phyloP scores from a whole-genome alignment of 2,329 filamentous ascomycete species.

The Polychaeton citri region DNA sequence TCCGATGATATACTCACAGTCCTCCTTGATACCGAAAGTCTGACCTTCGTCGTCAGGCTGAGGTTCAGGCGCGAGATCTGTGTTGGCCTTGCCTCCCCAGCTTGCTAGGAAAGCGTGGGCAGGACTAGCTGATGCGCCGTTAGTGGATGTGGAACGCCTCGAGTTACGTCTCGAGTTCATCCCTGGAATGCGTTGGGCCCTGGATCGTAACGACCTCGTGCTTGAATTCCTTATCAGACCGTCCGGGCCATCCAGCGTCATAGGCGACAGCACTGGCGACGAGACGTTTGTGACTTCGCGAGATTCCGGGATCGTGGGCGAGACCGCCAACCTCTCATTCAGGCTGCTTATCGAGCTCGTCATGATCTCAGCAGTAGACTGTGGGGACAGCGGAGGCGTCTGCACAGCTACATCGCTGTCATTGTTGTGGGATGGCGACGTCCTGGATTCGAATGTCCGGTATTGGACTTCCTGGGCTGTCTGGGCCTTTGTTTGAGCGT shows the following conservation, averaged over 20 bases:
- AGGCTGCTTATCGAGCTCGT: conserved; percentile 17
- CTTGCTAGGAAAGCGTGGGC: conserved; percentile 19
- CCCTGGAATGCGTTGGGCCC: neutral
- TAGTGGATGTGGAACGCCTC: conserved; percentile 15
- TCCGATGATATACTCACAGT: conserved; percentile 48
- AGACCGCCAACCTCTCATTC: conserved; percentile 14
- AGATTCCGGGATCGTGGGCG: conserved; percentile 18
- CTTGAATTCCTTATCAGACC: conserved; percentile 18
- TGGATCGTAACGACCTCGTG: conserved; percentile 10
- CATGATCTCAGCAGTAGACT: conserved; percentile 11
- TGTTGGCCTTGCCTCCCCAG: conserved; percentile 11
- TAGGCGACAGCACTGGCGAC: conserved; percentile 14
- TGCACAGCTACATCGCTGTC: neutral
- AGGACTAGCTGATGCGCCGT: conserved; percentile 16
- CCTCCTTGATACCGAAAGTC: conserved; percentile 42
- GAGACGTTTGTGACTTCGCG: conserved; percentile 1
- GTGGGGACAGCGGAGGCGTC: conserved; percentile 6
- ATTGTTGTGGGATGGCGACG: conserved; percentile 12
- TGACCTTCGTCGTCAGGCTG: conserved; percentile 56
- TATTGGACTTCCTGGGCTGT: conserved; percentile 6
- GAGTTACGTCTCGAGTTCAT: conserved; percentile 4
- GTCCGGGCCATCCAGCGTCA: conserved; percentile 8
- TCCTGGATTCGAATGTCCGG: conserved; percentile 22
- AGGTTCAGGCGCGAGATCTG: conserved; percentile 15
- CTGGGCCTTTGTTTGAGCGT: conserved; percentile 2